Conservation (phyloP, 495 filamentous ascomycete species). For the Talaromyces nanjingensis region DNA sequence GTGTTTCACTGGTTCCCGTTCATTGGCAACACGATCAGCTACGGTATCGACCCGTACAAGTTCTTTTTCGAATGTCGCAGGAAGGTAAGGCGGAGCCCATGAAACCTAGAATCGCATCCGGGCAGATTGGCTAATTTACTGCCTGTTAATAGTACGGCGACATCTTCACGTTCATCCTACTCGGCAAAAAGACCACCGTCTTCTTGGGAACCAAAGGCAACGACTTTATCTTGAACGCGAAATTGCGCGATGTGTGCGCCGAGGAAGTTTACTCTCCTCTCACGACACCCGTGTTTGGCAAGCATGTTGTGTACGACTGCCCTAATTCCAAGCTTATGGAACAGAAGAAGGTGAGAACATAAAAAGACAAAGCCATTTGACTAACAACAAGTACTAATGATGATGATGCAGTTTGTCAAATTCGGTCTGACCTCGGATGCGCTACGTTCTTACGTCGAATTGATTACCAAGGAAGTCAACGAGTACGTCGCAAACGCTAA, state of each 20-base stretch:
- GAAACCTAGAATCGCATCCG: not conserved
- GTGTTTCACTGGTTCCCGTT: constrained; percentile 83
- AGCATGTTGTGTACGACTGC: constrained; percentile 82
- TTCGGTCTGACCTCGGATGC: constrained; percentile 71
- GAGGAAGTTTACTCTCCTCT: constrained; percentile 78
- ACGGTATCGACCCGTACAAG: constrained; percentile 76
- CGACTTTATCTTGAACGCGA: constrained; percentile 82
- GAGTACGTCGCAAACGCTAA: constrained; percentile 58
- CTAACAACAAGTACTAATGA: not conserved
- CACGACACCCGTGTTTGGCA: constrained; percentile 80
- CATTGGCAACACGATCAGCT: constrained; percentile 69
- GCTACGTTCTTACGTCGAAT: constrained; percentile 68
- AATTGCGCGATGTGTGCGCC: constrained; percentile 70
- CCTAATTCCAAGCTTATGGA: constrained; percentile 82
- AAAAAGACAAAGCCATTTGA: not conserved
- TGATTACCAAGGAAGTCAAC: constrained; percentile 69
- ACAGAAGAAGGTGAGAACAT: constrained; percentile 55
- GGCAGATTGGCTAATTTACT: not conserved
- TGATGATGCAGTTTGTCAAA: constrained; percentile 66
- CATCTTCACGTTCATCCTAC: constrained; percentile 71
- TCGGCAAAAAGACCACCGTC: constrained; percentile 70
- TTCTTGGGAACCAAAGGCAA: constrained; percentile 74
- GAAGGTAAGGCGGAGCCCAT: constrained; percentile 48
- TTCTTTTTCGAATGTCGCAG: constrained; percentile 65
- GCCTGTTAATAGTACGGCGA: constrained; percentile 57